Base-by-base conservation (phyloP, 2,329 filamentous ascomycete species). In the Penicillium sp. region DNA sequence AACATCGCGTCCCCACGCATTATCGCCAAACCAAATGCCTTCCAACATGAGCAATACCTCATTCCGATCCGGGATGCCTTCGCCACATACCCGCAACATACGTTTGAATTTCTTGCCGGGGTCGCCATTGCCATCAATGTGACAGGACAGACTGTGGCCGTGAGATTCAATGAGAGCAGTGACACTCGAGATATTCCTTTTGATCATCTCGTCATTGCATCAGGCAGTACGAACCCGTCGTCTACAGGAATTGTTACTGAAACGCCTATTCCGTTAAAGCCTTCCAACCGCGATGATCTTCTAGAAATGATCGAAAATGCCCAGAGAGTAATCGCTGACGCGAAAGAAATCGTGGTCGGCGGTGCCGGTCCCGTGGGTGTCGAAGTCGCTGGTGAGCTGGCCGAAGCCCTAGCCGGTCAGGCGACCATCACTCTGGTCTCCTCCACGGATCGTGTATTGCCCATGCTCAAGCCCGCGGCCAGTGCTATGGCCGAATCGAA, bases 121-220 rank as follows among this genome's bases (percentile, higher is more conserved):
- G 65, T 66, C 3, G 78, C 73, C 9, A 78, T 70, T 3, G 65
- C 65, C 0, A 64, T 82, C 13, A 71, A 80, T 45, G 61, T 66
- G 1, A 53, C 64, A 3, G 57, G 54, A 18, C 72, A 76, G 28
- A 73, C 62, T 1, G 69, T 82, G 5, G 64, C 67, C 3, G 68
- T 78, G 54, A 66, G 62, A 42, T 69, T 65, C 13, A 57, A 61
- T 59, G 18, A 62, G 64, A 13, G 55, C 59, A 40, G 59, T 55
- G 28, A 51, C 41, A n/a, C 48, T 38, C 41, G 50, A 40, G 24
- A 55, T 4, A 52, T 81, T 9, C 47, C 66, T 3, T 82, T 77
- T 59, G 73, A 80, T 54, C 74, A 76, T n/a, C 68, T 82, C 3
- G 67, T 82, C 42, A 74, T 82, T 49, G 77, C 78, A 7, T 79